Evolutionary conservation across 2,329 filamentous ascomycete species (phyloP).

Genomic region (Botryosphaeria agaves): DNA sequence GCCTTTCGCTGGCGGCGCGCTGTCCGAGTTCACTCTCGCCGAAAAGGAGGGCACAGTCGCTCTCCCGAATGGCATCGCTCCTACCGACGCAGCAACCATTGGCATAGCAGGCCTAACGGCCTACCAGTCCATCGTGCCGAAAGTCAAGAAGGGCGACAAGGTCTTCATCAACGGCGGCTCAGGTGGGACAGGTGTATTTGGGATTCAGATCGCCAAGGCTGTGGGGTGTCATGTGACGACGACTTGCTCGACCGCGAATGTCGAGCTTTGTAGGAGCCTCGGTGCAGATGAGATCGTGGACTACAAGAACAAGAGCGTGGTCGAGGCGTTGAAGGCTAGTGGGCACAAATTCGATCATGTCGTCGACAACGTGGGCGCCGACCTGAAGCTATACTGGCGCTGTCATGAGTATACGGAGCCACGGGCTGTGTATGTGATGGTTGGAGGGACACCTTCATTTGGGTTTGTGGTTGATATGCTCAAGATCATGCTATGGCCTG

Average conservation of each 20-base stretch:
- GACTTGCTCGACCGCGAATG: conserved; percentile 41
- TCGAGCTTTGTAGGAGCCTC: conserved; percentile 36
- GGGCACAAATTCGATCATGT: conserved; percentile 34
- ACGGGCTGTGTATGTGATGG: conserved; percentile 26
- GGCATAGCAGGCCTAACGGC: conserved; percentile 19
- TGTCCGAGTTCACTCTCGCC: conserved; percentile 19
- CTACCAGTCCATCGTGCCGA: conserved; percentile 18
- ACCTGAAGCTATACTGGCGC: conserved; percentile 33
- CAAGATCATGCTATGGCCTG: conserved; percentile 24
- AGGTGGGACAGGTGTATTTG: conserved; percentile 42
- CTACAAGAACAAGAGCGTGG: conserved; percentile 35
- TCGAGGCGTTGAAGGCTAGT: conserved; percentile 27
- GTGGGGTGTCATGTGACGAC: conserved; percentile 41
- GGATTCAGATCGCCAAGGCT: conserved; percentile 46
- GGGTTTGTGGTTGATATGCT: conserved; percentile 6
- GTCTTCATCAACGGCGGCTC: conserved; percentile 50
- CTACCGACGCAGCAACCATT: conserved; percentile 16
- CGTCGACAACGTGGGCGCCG: conserved; percentile 41
- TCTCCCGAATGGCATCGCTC: conserved; percentile 25
- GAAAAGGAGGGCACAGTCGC: conserved; percentile 18
- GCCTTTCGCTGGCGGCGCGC: conserved; percentile 12
- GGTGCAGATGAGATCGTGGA: conserved; percentile 49
- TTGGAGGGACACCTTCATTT: conserved; percentile 11
- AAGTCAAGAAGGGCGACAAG: conserved; percentile 23
- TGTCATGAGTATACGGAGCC: conserved; percentile 33